phyloP scores from a whole-genome alignment of 2,329 filamentous ascomycete species.

The Trichoderma arundinaceum region DNA sequence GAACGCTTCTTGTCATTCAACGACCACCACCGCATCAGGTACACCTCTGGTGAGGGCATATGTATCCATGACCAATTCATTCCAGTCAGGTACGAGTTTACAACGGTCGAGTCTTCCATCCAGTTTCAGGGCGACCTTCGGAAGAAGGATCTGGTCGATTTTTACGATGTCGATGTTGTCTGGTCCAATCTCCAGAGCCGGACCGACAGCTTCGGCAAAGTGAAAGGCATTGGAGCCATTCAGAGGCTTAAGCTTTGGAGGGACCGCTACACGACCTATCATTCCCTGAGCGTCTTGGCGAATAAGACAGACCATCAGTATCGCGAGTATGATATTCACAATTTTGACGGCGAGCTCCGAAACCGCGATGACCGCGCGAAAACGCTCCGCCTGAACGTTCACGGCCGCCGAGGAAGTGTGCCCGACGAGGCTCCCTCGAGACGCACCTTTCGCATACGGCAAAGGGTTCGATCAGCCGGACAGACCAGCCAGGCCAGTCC shows the following conservation, averaged over 20 bases:
- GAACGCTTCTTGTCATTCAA: constrained; percentile 56
- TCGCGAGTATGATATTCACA: constrained; percentile 55
- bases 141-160: constrained; percentile 55
- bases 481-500: constrained; percentile 33
- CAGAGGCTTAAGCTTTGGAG: constrained; percentile 60
- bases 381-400: constrained; percentile 51
- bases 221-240: constrained; percentile 57
- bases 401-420: constrained; percentile 50
- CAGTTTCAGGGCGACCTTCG: constrained; percentile 58
- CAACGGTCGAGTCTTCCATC: constrained; percentile 53
- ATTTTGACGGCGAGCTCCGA: constrained; percentile 55
- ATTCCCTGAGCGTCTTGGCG: constrained; percentile 56
- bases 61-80: constrained; percentile 56
- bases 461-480: constrained; percentile 45
- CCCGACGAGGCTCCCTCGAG: constrained; percentile 47
- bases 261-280: constrained; percentile 54
- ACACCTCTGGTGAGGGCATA: constrained; percentile 53
- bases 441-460: constrained; percentile 51
- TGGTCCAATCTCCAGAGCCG: constrained; percentile 58
- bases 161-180: constrained; percentile 58
- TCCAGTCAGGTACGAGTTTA: constrained; percentile 58
- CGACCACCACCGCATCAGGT: constrained; percentile 55
- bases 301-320: constrained; percentile 54
- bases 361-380: constrained; percentile 54
- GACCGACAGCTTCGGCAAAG: constrained; percentile 56